Evolutionary conservation across 768 basidiomycete genomes (phyloP).

Genomic region (Phylloporus sp.): DNA sequence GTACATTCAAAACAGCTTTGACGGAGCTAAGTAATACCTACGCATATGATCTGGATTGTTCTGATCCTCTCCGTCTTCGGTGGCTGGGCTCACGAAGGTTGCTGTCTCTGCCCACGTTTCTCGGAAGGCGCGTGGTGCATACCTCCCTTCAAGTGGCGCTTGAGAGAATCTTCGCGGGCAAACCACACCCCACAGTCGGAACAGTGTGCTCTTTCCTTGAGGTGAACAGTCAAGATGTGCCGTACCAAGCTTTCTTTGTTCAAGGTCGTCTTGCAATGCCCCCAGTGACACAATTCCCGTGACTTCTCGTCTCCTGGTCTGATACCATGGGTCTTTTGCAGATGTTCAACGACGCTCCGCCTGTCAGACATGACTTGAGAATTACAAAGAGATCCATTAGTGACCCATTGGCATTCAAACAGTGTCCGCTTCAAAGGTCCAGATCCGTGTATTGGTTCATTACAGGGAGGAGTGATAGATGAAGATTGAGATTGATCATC

Average conservation of each 20-base stretch:
- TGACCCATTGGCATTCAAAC: conserved; percentile 17
- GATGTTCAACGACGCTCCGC: conserved; percentile 14
- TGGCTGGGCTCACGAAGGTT: background rate
- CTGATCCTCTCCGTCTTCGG: background rate
- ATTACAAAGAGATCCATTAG: conserved; percentile 5
- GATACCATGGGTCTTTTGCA: conserved; percentile 13
- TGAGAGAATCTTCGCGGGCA: conserved; percentile 30
- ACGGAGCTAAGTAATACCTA: background rate
- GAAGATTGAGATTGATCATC: background rate
- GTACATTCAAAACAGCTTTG: no score
- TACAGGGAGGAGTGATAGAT: background rate
- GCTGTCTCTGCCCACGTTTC: background rate
- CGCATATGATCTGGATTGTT: background rate
- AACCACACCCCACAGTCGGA: conserved; percentile 14
- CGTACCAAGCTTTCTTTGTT: conserved; percentile 30
- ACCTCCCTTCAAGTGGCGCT: conserved; percentile 20
- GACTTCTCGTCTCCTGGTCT: conserved; percentile 16
- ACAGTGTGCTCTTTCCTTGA: conserved; percentile 16
- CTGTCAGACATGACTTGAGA: conserved; percentile 1
- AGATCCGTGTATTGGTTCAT: background rate
- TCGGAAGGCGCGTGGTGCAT: conserved; percentile 4
- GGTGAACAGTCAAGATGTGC: conserved; percentile 26
- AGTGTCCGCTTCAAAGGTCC: background rate
- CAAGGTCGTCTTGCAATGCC: conserved; percentile 11
- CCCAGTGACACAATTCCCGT: conserved; percentile 18